These are phyloP conservation scores for Neoboletus subvelutipes DNA, from an alignment of 768 basidiomycete genomes.

Conservation along the genomic window DNA sequence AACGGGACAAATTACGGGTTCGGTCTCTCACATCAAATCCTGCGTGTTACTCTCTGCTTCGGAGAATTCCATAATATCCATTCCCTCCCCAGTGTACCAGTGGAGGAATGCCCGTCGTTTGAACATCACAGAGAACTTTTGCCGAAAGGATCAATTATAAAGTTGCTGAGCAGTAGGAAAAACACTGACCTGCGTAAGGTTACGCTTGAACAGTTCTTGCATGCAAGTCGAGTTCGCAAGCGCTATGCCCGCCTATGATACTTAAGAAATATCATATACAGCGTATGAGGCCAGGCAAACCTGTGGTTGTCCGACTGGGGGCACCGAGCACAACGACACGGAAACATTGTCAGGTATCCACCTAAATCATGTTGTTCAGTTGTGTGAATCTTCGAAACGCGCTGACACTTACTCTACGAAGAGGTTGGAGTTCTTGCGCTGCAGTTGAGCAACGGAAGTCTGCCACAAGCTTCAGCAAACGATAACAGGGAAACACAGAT, in stretches of 20 bases:
- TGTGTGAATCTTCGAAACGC: neutral
- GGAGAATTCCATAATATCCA: conserved; percentile 82
- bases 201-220: conserved; percentile 84
- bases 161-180: neutral
- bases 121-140: conserved; percentile 76
- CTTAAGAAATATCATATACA: conserved; percentile 9
- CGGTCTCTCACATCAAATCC: conserved; percentile 71
- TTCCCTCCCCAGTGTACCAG: conserved; percentile 90
- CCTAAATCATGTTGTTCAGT: conserved; percentile 35
- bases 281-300: conserved; percentile 34
- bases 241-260: conserved; percentile 59
- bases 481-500: conserved; percentile 1
- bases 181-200: conserved; percentile 51
- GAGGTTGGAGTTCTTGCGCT: conserved; percentile 66
- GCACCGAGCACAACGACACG: conserved; percentile 77
- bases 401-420: conserved; percentile 70
- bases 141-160: neutral
- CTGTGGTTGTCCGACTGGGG: conserved; percentile 76
- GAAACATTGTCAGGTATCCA: conserved; percentile 94
- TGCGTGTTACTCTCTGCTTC: conserved; percentile 83
- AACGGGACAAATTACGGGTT: conserved; percentile 1
- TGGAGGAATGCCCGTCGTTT: conserved; percentile 85
- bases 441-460: conserved; percentile 71
- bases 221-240: conserved; percentile 80
- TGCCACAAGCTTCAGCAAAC: conserved; percentile 31